Evolutionary conservation across 2,329 filamentous ascomycete species (phyloP), one percentile per base, ranked within the genome.

Genomic region (Ceratocystiopsis minuta): DNA sequence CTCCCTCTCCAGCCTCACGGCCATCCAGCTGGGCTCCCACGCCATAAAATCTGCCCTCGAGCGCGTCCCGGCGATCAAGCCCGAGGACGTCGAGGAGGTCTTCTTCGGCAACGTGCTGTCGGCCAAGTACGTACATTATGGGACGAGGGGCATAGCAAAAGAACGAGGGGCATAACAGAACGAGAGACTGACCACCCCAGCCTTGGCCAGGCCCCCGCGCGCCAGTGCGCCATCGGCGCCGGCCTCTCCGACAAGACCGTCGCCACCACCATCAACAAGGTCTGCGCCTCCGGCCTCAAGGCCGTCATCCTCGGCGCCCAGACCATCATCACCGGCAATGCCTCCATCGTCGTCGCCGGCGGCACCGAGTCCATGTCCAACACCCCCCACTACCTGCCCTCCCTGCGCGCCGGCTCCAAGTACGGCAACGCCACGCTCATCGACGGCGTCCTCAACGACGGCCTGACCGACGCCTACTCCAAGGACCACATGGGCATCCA

Each of bases 351-450:
- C 50, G 85, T 98, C 46, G 90, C 87, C 50, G 90, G 87, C 57
- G 90, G 90, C 53, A 78, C 88, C 52, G 90, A 98, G 69, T 94
- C 86, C 68, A 98, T 98, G 90, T 94, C 87, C 57, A 96, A 96
- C 67, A 72, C 80, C 42, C 90, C 90, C 40, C 87, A 98, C 68
- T 98, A 98, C 68, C 80, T 95, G 41, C 82, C 86, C 50, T 82
- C 68, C 60, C 70, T 94, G 53, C 82, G 90, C 60, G 80, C 64
- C 51, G 90, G 90, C 52, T 78, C 81, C 61, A 96, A 96, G 67
- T 98, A 92, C 62, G 90, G 90, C 54, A 76, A 96, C 65, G 80
- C 88, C 65, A 76, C 70, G 41, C 70, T 98, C 50, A 71, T 95
- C 42, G 90, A 98, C 57, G 88, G 85, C 52, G 77, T 98, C 50